Conservation (phyloP, 176 grass and related monocot species). For the Oryza coarctata region DNA sequence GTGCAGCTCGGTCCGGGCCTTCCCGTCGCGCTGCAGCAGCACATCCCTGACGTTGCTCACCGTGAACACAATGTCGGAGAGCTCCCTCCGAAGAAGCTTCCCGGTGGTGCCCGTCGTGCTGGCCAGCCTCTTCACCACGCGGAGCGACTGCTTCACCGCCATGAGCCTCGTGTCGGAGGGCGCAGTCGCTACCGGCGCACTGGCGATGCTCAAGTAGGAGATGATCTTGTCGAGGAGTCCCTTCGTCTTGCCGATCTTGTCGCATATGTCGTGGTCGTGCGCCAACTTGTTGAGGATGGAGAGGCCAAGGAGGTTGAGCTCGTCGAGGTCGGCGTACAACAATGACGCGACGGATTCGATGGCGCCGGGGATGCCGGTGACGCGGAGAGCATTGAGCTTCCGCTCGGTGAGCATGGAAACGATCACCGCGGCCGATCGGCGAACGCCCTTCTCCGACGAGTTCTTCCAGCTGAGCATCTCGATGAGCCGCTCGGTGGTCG, state of each 20-base stretch:
- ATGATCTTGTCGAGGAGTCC: conserved; percentile 71
- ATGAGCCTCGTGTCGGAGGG: conserved; percentile 19
- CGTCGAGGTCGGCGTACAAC: conserved; percentile 45
- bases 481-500: conserved; percentile 43
- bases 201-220: conserved; percentile 41
- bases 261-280: conserved; percentile 65
- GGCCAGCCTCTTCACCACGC: conserved; percentile 66
- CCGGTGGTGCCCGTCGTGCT: conserved; percentile 57
- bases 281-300: conserved; percentile 69
- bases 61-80: conserved; percentile 59
- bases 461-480: conserved; percentile 73
- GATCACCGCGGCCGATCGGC: conserved; percentile 46
- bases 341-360: conserved; percentile 62
- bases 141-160: conserved; percentile 57
- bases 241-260: conserved; percentile 60
- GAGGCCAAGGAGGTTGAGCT: conserved; percentile 60
- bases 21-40: conserved; percentile 28
- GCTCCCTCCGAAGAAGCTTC: conserved; percentile 49
- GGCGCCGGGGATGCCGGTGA: conserved; percentile 45
- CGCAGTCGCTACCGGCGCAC: neutral
- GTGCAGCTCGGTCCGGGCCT: conserved; percentile 26
- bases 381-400: conserved; percentile 46
- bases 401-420: conserved; percentile 44
- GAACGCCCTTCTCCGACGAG: conserved; percentile 41
- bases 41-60: conserved; percentile 66